phyloP scores from a whole-genome alignment of 1,284 basidiomycete species.

The Ganoderma leucocontextum region DNA sequence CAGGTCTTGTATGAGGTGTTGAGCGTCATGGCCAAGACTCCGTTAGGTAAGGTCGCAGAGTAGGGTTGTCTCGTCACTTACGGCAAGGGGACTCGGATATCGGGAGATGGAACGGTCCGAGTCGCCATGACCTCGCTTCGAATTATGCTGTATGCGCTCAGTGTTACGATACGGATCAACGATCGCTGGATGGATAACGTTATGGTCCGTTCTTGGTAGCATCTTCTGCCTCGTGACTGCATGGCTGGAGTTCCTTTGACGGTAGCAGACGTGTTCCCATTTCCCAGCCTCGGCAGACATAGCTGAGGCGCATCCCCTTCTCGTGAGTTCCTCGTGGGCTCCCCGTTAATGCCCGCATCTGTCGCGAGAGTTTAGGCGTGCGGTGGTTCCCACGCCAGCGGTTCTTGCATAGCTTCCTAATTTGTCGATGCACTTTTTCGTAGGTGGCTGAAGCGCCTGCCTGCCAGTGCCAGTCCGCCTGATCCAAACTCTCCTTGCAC shows the following conservation, averaged over 20 bases:
- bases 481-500: neutral
- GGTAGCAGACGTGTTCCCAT: neutral
- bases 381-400: slow-evolving; percentile 5
- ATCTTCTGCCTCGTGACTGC: slow-evolving; percentile 7
- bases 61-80: slow-evolving; percentile 23
- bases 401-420: slow-evolving; percentile 23
- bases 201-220: slow-evolving; percentile 6
- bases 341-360: neutral
- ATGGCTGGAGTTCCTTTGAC: neutral
- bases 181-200: slow-evolving; percentile 12
- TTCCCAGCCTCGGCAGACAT: neutral
- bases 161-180: slow-evolving; percentile 17
- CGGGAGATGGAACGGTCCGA: slow-evolving; percentile 1
- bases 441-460: neutral
- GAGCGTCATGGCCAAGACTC: slow-evolving; percentile 81
- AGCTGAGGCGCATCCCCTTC: neutral
- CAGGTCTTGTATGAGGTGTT: slow-evolving; percentile 79
- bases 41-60: slow-evolving; percentile 62
- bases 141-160: slow-evolving; percentile 13
- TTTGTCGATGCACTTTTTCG: slow-evolving; percentile 15
- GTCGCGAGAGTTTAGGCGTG: neutral
- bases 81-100: slow-evolving; percentile 15
- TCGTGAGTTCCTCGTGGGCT: neutral
- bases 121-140: slow-evolving; percentile 10
- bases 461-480: neutral